Percentiles rank a stretch among this genome's conserved stretches.
Conservation (phyloP, 2,329 filamentous ascomycete species). For the Aspergillus sp. region DNA sequence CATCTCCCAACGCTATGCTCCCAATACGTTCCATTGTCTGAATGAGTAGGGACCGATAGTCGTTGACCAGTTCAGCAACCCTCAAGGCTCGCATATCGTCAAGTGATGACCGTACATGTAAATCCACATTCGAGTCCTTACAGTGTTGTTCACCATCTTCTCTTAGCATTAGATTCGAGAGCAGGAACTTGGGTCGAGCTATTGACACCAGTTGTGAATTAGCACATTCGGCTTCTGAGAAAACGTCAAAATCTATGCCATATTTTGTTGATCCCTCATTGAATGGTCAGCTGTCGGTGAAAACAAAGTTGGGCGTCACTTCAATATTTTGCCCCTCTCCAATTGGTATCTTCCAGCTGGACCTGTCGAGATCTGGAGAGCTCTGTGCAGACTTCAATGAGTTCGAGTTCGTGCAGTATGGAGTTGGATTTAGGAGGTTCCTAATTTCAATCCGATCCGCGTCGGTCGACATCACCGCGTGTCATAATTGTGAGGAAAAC, state of each 20-base stretch:
- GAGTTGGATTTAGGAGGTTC: neutral
- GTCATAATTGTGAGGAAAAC: too few species aligned
- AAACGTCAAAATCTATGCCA: neutral
- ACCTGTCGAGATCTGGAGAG: neutral
- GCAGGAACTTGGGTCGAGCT: neutral
- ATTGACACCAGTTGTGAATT: neutral
- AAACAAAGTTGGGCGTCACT: neutral
- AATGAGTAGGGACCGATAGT: constrained; percentile 54
- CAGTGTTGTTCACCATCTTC: neutral
- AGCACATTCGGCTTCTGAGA: neutral
- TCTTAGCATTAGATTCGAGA: neutral
- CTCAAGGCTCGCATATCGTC: constrained; percentile 57
- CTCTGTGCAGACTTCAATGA: neutral
- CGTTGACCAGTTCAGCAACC: constrained; percentile 55
- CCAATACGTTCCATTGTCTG: constrained; percentile 50
- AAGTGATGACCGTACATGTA: constrained; percentile 34
- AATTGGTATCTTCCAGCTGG: neutral
- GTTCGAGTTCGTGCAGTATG: neutral
- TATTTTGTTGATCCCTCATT: neutral
- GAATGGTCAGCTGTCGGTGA: neutral
- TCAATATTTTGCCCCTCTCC: neutral
- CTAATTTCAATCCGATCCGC: neutral
- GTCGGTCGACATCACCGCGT: neutral
- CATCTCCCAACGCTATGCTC: constrained; percentile 46
- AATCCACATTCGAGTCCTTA: neutral